These are phyloP conservation scores for Solanum hybrid DNA, from an alignment of 305 asterid genomes.

Conservation along the genomic window DNA sequence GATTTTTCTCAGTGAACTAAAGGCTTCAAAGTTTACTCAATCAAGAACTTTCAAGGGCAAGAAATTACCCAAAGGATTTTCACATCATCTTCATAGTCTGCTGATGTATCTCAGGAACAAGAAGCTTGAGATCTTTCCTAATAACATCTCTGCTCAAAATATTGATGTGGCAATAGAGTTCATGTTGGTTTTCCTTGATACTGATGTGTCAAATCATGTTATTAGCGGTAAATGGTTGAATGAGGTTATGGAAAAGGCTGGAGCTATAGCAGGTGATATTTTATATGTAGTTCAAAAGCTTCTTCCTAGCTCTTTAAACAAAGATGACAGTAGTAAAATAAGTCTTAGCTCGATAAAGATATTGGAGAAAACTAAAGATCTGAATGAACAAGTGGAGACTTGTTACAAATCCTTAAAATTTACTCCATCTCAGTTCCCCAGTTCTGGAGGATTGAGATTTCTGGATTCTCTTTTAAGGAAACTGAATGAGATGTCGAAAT, in stretches of 20 bases:
- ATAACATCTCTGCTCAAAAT: no score
- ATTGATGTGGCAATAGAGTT: no score
- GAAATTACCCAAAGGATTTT: not conserved
- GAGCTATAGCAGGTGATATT: not conserved
- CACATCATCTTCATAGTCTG: no score
- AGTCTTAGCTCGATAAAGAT: not conserved
- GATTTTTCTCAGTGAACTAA: not conserved
- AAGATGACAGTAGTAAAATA: not conserved
- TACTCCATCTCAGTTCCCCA: not conserved
- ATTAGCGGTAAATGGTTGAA: no score
- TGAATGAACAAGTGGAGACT: not conserved
- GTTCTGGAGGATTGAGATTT: not conserved
- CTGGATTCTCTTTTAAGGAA: not conserved
- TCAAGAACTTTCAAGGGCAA: not conserved
- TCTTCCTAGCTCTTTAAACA: not conserved
- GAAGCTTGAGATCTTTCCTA: no score
- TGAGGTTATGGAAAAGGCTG: not conserved
- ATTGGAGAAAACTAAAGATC: not conserved
- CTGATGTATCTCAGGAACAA: no score
- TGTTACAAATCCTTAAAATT: not conserved
- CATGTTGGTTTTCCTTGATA: no score
- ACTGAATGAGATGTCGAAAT: not conserved
- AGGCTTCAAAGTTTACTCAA: not conserved
- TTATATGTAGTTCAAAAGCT: not conserved
- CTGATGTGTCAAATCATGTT: no score